Base-by-base conservation (phyloP, 352 stramenopile species). In the Globisporangium yorkense region DNA sequence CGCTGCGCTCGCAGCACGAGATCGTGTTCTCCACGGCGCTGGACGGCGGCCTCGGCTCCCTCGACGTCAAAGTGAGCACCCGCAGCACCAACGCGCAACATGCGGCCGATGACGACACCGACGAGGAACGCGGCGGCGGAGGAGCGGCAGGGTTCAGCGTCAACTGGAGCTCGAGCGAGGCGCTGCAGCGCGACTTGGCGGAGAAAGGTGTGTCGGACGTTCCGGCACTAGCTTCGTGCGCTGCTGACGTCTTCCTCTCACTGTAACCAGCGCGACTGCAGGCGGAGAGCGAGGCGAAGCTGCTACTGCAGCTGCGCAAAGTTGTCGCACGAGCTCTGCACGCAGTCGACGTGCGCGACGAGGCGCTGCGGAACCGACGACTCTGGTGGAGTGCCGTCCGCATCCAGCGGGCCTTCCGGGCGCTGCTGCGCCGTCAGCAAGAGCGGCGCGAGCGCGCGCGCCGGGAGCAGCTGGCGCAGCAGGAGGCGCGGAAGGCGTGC, bases 121-220 rank as follows among this genome's bases (percentile, higher is more conserved):
- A 61, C 6, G 39, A 39, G 10, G 31, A 21, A n/a, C 20, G 51
- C 3, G 61, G 64, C 29, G 18, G 24, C 4, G 29, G 24, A 8
- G 24, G 51, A 5, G 21, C 20, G 2, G 46, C 37, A 15, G 57
- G 68, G 33, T 85, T 87, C 58, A 74, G 45, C 18, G 67, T 87
- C 16, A 74, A 81, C 46, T 87, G 74, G 74, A 84, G 73, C 50
- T 80, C 74, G 3, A 80, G 62, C 27, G 77, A 80, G 29, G 70
- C 72, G 10, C 63, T 88, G 20, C 53, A 80, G 35, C 71, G 72
- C 50, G 73, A 86, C 31, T 46, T 84, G 31, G 58, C 69, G 51
- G 61, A 61, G 33, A 77, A 84, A 69, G 74, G 72, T 83, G 16
- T 4, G 52, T 47, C 43, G 18, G 5, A 37, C 33, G 33, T 37